Evolutionary conservation across 805 yeast genomes (phyloP).

Genomic region (Schwanniomyces vanrijiae): DNA sequence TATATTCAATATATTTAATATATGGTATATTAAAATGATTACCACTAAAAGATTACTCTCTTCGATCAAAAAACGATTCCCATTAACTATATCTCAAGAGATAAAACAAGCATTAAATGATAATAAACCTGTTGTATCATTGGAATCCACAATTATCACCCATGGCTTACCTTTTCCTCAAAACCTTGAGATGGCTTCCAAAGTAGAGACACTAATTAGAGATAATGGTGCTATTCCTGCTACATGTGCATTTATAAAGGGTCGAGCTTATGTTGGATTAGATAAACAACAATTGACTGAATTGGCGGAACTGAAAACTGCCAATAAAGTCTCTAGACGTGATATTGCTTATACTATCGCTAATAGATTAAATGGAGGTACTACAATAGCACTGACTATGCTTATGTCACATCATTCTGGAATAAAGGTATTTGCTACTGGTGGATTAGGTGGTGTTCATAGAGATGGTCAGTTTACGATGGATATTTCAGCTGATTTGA

Average conservation of each 20-base stretch:
- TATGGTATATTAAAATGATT: background rate
- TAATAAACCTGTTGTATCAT: slow-evolving; percentile 69
- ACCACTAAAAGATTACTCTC: slow-evolving; percentile 4
- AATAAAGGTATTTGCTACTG: slow-evolving; percentile 84
- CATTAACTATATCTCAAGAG: slow-evolving; percentile 44
- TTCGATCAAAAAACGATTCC: slow-evolving; percentile 3
- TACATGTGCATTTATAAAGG: slow-evolving; percentile 75
- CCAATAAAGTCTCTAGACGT: slow-evolving; percentile 68
- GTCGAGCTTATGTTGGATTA: slow-evolving; percentile 72
- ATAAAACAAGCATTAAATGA: slow-evolving; percentile 59
- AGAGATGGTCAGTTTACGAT: slow-evolving; percentile 70
- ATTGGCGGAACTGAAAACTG: slow-evolving; percentile 41
- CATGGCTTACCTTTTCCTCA: slow-evolving; percentile 87
- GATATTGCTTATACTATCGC: slow-evolving; percentile 77
- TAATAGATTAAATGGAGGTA: slow-evolving; percentile 69
- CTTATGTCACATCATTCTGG: slow-evolving; percentile 74
- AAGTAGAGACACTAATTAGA: slow-evolving; percentile 64
- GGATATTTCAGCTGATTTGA: slow-evolving; percentile 86
- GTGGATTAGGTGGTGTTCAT: slow-evolving; percentile 92
- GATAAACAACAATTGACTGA: slow-evolving; percentile 43
- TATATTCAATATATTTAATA: background rate
- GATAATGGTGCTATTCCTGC: slow-evolving; percentile 75
- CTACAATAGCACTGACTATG: slow-evolving; percentile 90
- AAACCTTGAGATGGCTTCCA: slow-evolving; percentile 68
- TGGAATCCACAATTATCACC: slow-evolving; percentile 85